Evolutionary conservation across 1,139 yeast species (phyloP).

Genomic region (Scheffersomyces cryptocercus): DNA sequence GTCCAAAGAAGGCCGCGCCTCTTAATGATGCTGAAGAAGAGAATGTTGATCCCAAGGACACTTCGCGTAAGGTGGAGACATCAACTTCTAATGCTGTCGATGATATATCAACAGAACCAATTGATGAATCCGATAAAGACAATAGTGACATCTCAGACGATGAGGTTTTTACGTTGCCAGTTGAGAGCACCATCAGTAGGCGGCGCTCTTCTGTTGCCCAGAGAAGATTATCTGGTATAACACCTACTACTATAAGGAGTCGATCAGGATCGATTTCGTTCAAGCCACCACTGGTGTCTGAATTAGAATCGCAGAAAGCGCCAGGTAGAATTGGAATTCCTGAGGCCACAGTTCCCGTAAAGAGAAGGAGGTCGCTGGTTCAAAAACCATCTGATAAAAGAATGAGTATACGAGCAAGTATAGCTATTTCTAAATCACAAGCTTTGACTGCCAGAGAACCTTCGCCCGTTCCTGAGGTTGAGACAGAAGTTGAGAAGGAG

Average conservation of each 20-base stretch:
- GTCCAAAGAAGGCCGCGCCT: not conserved
- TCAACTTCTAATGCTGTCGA: not conserved
- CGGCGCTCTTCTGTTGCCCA: slow-evolving; percentile 33
- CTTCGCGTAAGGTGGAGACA: slow-evolving; percentile 11
- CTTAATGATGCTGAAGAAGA: slow-evolving; percentile 16
- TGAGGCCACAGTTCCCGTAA: slow-evolving; percentile 27
- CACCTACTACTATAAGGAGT: slow-evolving; percentile 25
- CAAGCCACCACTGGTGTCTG: slow-evolving; percentile 15
- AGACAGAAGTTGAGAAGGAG: too few species aligned
- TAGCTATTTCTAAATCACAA: not conserved
- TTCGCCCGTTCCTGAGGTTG: slow-evolving; percentile 11
- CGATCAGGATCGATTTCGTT: slow-evolving; percentile 29
- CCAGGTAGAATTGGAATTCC: slow-evolving; percentile 45
- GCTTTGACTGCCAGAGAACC: slow-evolving; percentile 8
- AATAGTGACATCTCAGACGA: slow-evolving; percentile 28
- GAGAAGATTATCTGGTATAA: slow-evolving; percentile 41
- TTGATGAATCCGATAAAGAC: slow-evolving; percentile 12
- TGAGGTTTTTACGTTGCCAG: slow-evolving; percentile 34
- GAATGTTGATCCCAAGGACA: slow-evolving; percentile 33
- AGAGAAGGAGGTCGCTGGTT: slow-evolving; percentile 29
- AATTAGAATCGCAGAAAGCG: slow-evolving; percentile 13
- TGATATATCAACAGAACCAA: too few species aligned
- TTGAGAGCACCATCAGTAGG: slow-evolving; percentile 16
- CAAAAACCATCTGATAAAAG: slow-evolving; percentile 3
- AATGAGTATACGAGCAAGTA: not conserved